Evolutionary conservation across 495 filamentous ascomycete species (phyloP), one percentile per base, ranked within the genome.

Genomic region (Hypoxylon lenormandii): DNA sequence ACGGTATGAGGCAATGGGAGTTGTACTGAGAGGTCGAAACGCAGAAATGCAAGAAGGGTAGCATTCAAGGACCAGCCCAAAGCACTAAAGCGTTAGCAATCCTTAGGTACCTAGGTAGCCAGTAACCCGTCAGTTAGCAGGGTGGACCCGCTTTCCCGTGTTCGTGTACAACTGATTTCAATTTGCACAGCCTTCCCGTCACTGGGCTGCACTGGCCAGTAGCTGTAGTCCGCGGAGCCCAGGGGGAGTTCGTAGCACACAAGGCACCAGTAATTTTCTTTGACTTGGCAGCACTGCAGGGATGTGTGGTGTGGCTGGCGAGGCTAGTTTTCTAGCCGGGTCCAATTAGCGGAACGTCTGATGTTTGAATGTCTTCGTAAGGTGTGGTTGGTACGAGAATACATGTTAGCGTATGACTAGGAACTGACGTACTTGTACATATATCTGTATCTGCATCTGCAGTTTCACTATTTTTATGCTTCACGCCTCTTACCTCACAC

Each of bases 21-120:
- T 13, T 51, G n/a, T 26, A 36, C 16, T 6, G 1, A 30, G 2
- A 33, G 16, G 61, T 47, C 56, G 67, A 66, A 66, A 65, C 57
- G 61, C 38, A 64, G 62, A 64, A 65, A 70, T 65, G 51, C 38
- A 65, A 51, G 60, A 71, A 66, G 68, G 51, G 68, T 70, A 62
- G 56, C 67, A 70, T 66, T 23, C 38, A 59, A 54, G 36, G 43
- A 23, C 19, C 57, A 28, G 33, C n/a, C 59, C 7, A 52, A 52
- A 42, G 19, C 46, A 51, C 40, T 30, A 36, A 12, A 15, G 16
- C 50, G 4, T 42, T 3, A 42, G 38, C 30, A 3, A 33, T 33
- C 26, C n/a, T n/a, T n/a, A n/a, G n/a, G n/a, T n/a, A n/a, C 30
- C 30, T 36, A 36, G 30, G 30, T 36, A 38, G 10, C 37, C 37